A percentile compares a stretch with the other conserved stretches of the same genome.
These are phyloP conservation scores for Leucogyrophana mollusca DNA, from an alignment of 768 basidiomycete species.

Conservation along the genomic window DNA sequence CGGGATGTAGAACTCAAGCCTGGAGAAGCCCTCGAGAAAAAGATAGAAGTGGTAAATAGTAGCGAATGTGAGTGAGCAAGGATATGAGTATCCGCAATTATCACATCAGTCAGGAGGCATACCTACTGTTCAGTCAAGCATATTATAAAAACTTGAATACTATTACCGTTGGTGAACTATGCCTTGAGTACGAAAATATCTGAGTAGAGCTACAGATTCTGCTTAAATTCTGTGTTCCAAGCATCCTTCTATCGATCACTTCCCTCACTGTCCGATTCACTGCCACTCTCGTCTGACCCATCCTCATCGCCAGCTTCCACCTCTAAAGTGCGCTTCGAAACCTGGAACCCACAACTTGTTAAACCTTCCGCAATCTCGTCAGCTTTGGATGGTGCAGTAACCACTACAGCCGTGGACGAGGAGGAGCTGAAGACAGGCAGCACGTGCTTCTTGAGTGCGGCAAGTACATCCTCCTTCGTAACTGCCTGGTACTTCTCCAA, in stretches of 20 bases:
- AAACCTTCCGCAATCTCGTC: slow-evolving; percentile 69
- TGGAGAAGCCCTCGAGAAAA: slow-evolving; percentile 66
- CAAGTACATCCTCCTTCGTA: slow-evolving; percentile 74
- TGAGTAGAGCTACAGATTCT: too few relatives aligned
- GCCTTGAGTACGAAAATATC: too few relatives aligned
- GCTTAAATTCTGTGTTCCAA: too few relatives aligned
- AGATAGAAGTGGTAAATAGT: slow-evolving; percentile 58
- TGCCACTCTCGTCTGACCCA: slow-evolving; percentile 29
- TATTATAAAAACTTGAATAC: too few relatives aligned
- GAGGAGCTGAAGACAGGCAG: slow-evolving; percentile 80
- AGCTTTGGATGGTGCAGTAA: slow-evolving; percentile 79
- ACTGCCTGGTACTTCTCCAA: slow-evolving; percentile 79
- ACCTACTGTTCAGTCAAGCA: too few relatives aligned
- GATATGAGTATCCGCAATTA: too few relatives aligned
- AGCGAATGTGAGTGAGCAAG: slow-evolving; percentile 10
- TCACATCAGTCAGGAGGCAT: too few relatives aligned
- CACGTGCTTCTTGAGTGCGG: slow-evolving; percentile 69
- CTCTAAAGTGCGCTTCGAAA: slow-evolving; percentile 70
- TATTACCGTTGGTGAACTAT: too few relatives aligned
- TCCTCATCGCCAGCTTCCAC: slow-evolving; percentile 52
- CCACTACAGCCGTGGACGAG: slow-evolving; percentile 76
- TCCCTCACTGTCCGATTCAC: slow-evolving; percentile 32
- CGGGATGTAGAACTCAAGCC: slow-evolving; percentile 75
- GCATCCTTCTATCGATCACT: background rate
- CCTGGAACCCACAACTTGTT: slow-evolving; percentile 67